Percentiles rank a stretch among this genome's conserved stretches.
Conservation (phyloP, 129 eudicot genomes). For the Tagetes patula region DNA sequence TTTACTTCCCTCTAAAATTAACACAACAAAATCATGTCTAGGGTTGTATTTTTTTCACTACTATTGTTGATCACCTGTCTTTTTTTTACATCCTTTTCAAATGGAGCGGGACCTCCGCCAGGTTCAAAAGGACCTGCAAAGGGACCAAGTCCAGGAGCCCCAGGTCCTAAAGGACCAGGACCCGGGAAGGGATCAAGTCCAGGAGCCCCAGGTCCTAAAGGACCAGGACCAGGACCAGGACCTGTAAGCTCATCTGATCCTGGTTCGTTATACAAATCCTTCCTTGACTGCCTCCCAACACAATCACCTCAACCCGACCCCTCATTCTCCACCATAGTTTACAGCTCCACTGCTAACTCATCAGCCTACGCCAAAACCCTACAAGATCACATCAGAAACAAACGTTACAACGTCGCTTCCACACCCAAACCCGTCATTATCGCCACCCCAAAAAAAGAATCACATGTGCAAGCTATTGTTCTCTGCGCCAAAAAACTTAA, state of each 20-base stretch:
- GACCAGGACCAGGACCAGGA: neutral
- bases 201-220: neutral
- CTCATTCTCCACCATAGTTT: constrained; percentile 33
- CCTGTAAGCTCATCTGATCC: neutral
- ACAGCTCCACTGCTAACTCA: constrained; percentile 26
- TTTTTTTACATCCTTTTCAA: constrained; percentile 4
- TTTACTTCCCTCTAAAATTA: neutral
- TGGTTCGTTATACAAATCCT: constrained; percentile 9
- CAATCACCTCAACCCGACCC: constrained; percentile 33
- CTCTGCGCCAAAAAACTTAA: constrained; percentile 37
- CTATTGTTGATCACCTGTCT: constrained; percentile 8
- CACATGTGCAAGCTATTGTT: constrained; percentile 46
- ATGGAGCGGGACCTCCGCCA: constrained; percentile 2
- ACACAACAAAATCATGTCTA: constrained; percentile 24
- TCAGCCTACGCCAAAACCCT: constrained; percentile 37
- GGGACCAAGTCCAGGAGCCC: neutral
- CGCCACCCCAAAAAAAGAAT: constrained; percentile 35
- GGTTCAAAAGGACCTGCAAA: neutral
- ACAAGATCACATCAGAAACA: constrained; percentile 40
- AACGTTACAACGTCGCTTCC: constrained; percentile 35
- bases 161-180: neutral
- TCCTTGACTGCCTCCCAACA: constrained; percentile 30
- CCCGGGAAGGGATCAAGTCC: neutral
- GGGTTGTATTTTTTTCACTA: neutral
- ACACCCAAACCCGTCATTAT: constrained; percentile 51